phyloP scores from a whole-genome alignment of 2,329 filamentous ascomycete species.

The Cordyceps javanica region DNA sequence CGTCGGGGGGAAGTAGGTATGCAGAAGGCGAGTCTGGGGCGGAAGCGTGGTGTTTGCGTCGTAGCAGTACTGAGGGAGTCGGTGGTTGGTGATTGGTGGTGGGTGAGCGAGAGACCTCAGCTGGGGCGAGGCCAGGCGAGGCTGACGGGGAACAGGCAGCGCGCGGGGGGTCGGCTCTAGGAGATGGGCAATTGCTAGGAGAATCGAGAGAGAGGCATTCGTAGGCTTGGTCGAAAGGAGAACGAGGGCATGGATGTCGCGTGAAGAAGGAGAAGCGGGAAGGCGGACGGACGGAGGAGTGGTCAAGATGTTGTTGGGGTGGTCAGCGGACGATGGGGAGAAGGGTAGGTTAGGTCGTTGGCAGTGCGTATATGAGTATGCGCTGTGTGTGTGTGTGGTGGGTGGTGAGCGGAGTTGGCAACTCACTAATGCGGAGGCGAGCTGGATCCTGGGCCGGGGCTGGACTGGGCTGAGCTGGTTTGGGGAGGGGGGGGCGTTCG shows the following conservation, averaged over 20 bases:
- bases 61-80: no score
- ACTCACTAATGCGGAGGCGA: constrained; percentile 8
- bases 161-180: constrained; percentile 2
- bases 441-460: background rate
- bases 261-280: background rate
- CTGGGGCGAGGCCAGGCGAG: constrained; percentile 9
- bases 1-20: constrained; percentile 17
- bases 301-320: background rate
- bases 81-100: constrained; percentile 8
- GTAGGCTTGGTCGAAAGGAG: background rate
- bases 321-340: no score
- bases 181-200: background rate
- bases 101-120: constrained; percentile 2
- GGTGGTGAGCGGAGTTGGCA: constrained; percentile 4
- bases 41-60: constrained; percentile 1
- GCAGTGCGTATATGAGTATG: no score
- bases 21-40: background rate
- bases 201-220: background rate
- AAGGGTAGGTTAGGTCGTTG: no score
- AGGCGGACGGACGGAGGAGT: background rate
- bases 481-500: no score
- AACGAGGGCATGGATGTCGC: background rate
- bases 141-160: constrained; percentile 3
- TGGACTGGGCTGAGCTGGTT: no score
- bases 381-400: no score